Evolutionary conservation across 2,329 filamentous ascomycete species (phyloP).

Genomic region (Scolecobasidium constrictum): DNA sequence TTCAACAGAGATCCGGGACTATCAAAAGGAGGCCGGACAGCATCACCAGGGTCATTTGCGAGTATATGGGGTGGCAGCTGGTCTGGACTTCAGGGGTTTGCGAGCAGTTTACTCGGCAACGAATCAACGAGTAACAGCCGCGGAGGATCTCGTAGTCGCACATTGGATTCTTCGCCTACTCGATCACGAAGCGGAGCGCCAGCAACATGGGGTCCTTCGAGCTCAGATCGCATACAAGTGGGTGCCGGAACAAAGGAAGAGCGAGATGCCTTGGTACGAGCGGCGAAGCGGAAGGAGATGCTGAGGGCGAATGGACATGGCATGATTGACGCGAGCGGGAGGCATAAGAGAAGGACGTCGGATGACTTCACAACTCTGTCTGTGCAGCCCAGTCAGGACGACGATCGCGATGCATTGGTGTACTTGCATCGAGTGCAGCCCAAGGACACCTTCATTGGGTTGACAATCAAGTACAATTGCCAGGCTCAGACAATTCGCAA

Average conservation of each 20-base stretch:
- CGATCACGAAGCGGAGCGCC: slow-evolving; percentile 27
- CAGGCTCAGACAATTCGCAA: slow-evolving; percentile 72
- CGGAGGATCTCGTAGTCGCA: slow-evolving; percentile 19
- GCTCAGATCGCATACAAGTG: slow-evolving; percentile 20
- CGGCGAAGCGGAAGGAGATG: slow-evolving; percentile 38
- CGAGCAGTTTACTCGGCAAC: slow-evolving; percentile 35
- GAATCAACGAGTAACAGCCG: slow-evolving; percentile 19
- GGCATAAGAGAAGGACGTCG: slow-evolving; percentile 55
- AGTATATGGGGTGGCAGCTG: slow-evolving; percentile 38
- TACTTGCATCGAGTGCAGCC: slow-evolving; percentile 81
- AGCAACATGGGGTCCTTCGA: slow-evolving; percentile 37
- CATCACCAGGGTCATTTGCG: slow-evolving; percentile 18
- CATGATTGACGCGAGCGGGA: slow-evolving; percentile 33
- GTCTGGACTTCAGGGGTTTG: slow-evolving; percentile 37
- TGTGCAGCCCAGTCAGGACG: slow-evolving; percentile 43
- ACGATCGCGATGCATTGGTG: slow-evolving; percentile 66
- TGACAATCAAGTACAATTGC: slow-evolving; percentile 84
- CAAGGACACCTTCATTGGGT: slow-evolving; percentile 79
- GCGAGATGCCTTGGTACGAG: slow-evolving; percentile 33
- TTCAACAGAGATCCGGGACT: slow-evolving; percentile 2
- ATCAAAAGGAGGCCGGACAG: slow-evolving; percentile 11
- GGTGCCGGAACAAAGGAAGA: slow-evolving; percentile 36
- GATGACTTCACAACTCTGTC: slow-evolving; percentile 45
- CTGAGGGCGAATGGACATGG: slow-evolving; percentile 29
- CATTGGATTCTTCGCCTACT: slow-evolving; percentile 19